These are phyloP conservation scores for Sarcocystis neurona DNA, from an alignment of 169 alveolate species.

Conservation along the genomic window DNA sequence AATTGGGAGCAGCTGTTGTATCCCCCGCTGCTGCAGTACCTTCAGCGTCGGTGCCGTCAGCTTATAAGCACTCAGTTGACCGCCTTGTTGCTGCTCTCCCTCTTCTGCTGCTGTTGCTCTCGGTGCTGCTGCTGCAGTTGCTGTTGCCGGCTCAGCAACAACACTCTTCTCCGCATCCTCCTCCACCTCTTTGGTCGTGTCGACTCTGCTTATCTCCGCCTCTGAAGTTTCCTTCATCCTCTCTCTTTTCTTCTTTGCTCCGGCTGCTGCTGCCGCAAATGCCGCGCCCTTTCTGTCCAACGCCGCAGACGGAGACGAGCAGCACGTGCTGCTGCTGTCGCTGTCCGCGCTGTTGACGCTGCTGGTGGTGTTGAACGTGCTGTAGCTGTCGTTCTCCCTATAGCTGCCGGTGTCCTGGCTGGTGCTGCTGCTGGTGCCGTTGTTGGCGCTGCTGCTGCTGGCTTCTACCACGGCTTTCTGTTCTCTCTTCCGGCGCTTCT, in stretches of 20 bases:
- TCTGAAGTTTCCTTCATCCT: background rate
- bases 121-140: background rate
- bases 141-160: background rate
- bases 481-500: no score
- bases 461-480: no score
- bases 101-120: background rate
- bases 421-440: no score
- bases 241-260: background rate
- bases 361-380: no score
- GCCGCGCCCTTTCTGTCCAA: no score
- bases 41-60: background rate
- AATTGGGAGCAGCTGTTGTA: background rate
- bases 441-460: no score
- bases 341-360: no score
- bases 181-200: background rate
- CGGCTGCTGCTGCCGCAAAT: background rate
- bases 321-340: no score
- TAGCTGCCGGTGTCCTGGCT: no score
- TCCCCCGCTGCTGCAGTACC: background rate
- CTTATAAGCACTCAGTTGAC: background rate
- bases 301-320: no score
- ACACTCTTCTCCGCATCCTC: background rate
- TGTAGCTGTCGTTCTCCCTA: no score
- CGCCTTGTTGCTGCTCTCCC: background rate
- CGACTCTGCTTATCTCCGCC: background rate